Evolutionary conservation across 345 rosid genomes (phyloP), one percentile per base, ranked within the genome.

Genomic region (Gossypium raimondii): DNA sequence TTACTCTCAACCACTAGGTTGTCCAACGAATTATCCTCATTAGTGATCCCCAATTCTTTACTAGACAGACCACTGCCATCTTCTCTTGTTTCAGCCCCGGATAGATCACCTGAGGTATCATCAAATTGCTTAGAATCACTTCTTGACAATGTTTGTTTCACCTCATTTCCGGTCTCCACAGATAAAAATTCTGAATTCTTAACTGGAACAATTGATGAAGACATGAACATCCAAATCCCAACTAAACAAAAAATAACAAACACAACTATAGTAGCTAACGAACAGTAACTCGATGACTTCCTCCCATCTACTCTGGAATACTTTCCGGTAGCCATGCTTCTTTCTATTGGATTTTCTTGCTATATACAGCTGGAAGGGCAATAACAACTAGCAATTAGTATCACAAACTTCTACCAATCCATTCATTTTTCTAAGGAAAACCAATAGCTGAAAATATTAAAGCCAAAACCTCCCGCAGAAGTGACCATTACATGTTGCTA

Each of bases 181-280:
- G 87, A 76, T 29, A 86, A 81, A 22, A 81, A 51, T 73, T 27
- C 82, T 25, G 82, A 58, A 72, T 75, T 78, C 80, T 78, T 85
- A 22, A 82, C 75, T 16, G 89, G 88, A 70, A 81, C 85, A 61
- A 85, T 74, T 63, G 92, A 85, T 11, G 97, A 87, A n/a, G 97
- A 86, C 84, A 91, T 88, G 76, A 90, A 83, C 89, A 86, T 89
- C 97, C 98, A 94, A 44, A 86, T 84, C 24, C 97, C 98, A 77
- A 90, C 87, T 76, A 94, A 83, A 83, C 88, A 85, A 11, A 92
- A 77, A 58, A 88, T 85, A 74, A 90, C 89, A 70, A 92, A 53
- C n/a, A 85, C 86, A 63, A 84, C 89, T 27, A 89, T 71, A 41
- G 86, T 83, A 76, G 90, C 84, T 14, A 91, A 86, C 16, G 89